Percentiles rank a stretch among this genome's conserved stretches.
Evolutionary conservation across 148 eudicot genomes (phyloP).

Genomic region (Amaranthus hypochondriacus): DNA sequence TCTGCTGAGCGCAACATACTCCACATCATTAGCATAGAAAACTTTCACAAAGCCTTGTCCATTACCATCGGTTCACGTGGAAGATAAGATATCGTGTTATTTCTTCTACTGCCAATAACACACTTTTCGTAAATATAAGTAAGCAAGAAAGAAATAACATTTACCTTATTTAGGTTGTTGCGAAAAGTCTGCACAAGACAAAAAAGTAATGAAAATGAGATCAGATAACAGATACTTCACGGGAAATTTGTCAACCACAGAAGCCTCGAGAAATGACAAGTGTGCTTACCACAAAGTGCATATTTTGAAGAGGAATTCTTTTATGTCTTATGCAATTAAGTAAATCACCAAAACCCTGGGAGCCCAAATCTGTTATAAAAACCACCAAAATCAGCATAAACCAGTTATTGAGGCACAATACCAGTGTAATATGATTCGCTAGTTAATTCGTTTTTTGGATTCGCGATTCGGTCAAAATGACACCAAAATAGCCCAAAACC

Average conservation of each 20-base stretch:
- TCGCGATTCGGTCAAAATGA: too few relatives aligned
- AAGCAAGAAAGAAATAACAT: not conserved
- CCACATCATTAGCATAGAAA: conserved; percentile 10
- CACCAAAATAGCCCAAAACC: too few relatives aligned
- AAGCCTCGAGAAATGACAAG: conserved; percentile 2
- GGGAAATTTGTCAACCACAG: conserved; percentile 2
- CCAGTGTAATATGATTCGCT: not conserved
- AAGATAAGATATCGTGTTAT: not conserved
- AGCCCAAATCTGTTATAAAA: conserved; percentile 71
- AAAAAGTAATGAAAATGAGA: conserved; percentile 9
- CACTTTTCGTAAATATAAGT: not conserved
- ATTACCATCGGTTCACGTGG: not conserved
- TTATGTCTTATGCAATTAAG: conserved; percentile 78
- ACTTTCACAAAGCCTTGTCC: not conserved
- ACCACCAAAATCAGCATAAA: conserved; percentile 9
- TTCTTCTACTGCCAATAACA: not conserved
- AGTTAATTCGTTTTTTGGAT: too few relatives aligned
- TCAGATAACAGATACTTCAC: conserved; percentile 6
- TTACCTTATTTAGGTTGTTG: conserved; percentile 98
- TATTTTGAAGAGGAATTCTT: conserved; percentile 75
- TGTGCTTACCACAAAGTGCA: conserved; percentile 90
- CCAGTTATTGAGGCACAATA: not conserved
- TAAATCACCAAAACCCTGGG: conserved; percentile 89
- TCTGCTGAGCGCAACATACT: not conserved
- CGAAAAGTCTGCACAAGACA: conserved; percentile 75